Evolutionary conservation across 176 grass and related monocot species (phyloP), one percentile per base, ranked within the genome.

Genomic region (Alopecurus myosuroides): DNA sequence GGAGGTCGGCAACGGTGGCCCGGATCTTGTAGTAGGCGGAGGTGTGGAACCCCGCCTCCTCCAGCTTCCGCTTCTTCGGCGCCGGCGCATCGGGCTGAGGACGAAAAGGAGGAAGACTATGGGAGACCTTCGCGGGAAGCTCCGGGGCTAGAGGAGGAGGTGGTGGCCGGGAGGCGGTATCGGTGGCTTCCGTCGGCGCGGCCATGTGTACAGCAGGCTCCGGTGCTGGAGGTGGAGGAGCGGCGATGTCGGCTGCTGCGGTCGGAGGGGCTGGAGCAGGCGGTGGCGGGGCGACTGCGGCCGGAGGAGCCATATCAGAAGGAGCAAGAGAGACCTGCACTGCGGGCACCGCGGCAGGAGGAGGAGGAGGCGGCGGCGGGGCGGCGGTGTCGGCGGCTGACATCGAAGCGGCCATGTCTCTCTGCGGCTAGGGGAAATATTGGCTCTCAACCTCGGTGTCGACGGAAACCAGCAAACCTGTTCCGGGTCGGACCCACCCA

Each of bases 11-110:
- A 19, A 91, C 20, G 50, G 64, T 0, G 56, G 89, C 58, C 10
- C 89, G 85, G 89, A 91, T 91, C 89, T 87, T 87, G 76, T 84
- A 91, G 85, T 91, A 91, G 50, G 86, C 37, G 39, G 85, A 61
- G 33, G 18, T 57, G 48, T 87, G 57, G 85, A 92, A 89, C 70
- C 86, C 85, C 52, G 29, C 70, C 14, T 85, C 77, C 81, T 85
- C 78, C 61, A 87, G 79, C 84, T 72, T 84, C 81, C 78, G 56
- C 65, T 52, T 78, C 85, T 34, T 78, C 45, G 50, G 57, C n/a
- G 71, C 33, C 14, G 75, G 13, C 22, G 46, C 74, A 65, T 86
- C 74, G 17, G 80, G 74, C 79, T 63, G 72, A 86, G 25, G 67
- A 74, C 34, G 74, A 67, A 29, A 78, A 70, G 12, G 61, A 29